These are phyloP conservation scores for Pleurotus tuoliensis DNA, from an alignment of 768 basidiomycete genomes.

Conservation along the genomic window DNA sequence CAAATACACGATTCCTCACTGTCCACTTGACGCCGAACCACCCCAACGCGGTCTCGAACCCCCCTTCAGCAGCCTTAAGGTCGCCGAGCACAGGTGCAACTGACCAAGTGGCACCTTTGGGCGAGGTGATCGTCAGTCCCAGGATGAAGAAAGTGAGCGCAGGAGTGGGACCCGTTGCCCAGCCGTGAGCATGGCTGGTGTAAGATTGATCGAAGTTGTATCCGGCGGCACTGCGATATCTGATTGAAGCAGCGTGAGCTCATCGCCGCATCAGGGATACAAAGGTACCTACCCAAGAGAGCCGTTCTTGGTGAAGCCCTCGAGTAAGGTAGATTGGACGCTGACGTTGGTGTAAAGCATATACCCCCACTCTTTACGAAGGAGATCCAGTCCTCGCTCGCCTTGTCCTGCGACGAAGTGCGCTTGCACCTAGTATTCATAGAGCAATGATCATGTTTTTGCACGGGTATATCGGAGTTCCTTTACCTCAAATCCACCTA, in stretches of 20 bases:
- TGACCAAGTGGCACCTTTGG: slow-evolving; percentile 37
- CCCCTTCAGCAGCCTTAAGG: slow-evolving; percentile 37
- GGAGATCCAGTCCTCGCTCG: slow-evolving; percentile 40
- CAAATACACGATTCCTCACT: slow-evolving; percentile 13
- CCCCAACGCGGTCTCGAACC: slow-evolving; percentile 41
- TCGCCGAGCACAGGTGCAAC: slow-evolving; percentile 41
- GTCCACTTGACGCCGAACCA: slow-evolving; percentile 42
- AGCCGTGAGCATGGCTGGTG: slow-evolving; percentile 45
- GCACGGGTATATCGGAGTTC: too few relatives aligned
- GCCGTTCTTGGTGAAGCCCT: slow-evolving; percentile 45
- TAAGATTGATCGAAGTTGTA: slow-evolving; percentile 44
- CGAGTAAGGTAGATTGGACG: slow-evolving; percentile 36
- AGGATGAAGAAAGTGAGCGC: slow-evolving; percentile 45
- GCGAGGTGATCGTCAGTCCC: slow-evolving; percentile 37
- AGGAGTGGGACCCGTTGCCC: slow-evolving; percentile 46
- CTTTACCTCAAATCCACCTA: slow-evolving; percentile 45
- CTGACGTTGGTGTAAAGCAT: slow-evolving; percentile 44
- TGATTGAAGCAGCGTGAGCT: slow-evolving; percentile 6
- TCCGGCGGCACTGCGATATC: slow-evolving; percentile 41
- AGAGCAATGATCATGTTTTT: too few relatives aligned
- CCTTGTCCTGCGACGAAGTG: slow-evolving; percentile 45
- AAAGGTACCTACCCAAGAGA: slow-evolving; percentile 33
- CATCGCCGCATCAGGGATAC: background rate
- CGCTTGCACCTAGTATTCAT: slow-evolving; percentile 36
- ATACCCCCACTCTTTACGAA: slow-evolving; percentile 46